Evolutionary conservation across 2,329 filamentous ascomycete genomes (phyloP), one percentile per base, ranked within the genome.

Genomic region (Diaporthe batatas): DNA sequence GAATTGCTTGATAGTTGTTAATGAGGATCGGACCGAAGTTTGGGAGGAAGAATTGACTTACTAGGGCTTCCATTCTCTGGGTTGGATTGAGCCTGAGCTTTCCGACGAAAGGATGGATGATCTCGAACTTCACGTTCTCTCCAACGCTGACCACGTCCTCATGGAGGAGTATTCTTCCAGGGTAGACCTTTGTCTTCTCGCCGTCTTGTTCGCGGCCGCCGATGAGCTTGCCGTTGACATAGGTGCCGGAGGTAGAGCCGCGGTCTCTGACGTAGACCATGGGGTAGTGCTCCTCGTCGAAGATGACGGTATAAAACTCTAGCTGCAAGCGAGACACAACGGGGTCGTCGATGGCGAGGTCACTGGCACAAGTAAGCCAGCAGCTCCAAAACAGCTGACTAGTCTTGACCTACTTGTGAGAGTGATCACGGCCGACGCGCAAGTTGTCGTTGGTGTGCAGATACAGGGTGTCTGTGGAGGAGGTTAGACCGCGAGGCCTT

Each of bases 201-300:
- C 11, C 23, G 21, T 32, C n/a, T 0, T 78, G 79, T n/a, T 77
- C 76, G 0, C 55, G n/a, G 6, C 32, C 47, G 29, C 86, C 87
- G 70, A 89, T 84, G 21, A 83, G 79, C 0, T 77, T 64, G 0
- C 79, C 82, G 72, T 90, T 89, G 49, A 91, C 84, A 68, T 82
- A 86, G 0, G 88, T 90, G 2, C 89, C 89, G 70, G 87, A 87
- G 21, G 80, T 81, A 6, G 89, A 90, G 68, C 85, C 84, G 32
- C 86, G 84, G 75, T 91, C 89, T 18, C 88, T 86, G 36, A 89
- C 87, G 75, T 89, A 91, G 53, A 90, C 79, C 70, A 89, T 79
- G 6, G 82, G 81, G 42, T 53, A 53, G 32, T 70, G 68, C 18
- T 76, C 76, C 23, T 80, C 77, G 29, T 89, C 87, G 73, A 89